Evolutionary conservation across 495 filamentous ascomycete species (phyloP).

Genomic region (Penicillium steckii): DNA sequence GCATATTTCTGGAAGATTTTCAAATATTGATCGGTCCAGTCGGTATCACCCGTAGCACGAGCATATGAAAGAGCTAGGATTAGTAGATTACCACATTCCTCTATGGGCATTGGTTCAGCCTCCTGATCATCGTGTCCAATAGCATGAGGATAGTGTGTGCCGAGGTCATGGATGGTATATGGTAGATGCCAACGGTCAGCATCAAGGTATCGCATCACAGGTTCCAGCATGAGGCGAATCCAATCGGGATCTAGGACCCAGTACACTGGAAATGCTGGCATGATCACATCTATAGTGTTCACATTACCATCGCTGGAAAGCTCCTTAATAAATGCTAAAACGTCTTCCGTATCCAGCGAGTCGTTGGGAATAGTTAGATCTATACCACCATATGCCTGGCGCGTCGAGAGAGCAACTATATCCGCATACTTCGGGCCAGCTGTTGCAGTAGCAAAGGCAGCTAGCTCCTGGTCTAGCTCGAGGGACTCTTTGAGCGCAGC

Average conservation of each 20-base stretch:
- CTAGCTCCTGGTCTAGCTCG: conserved; percentile 34
- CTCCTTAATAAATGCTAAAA: conserved; percentile 53
- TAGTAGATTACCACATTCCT: conserved; percentile 48
- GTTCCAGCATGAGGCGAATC: conserved; percentile 49
- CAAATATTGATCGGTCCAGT: conserved; percentile 36
- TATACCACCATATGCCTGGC: conserved; percentile 51
- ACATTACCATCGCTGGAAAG: conserved; percentile 52
- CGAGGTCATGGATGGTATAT: conserved; percentile 49
- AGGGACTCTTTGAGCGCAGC: conserved; percentile 34
- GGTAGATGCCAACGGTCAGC: conserved; percentile 41
- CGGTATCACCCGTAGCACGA: conserved; percentile 38
- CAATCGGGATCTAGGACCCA: conserved; percentile 48
- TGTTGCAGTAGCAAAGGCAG: conserved; percentile 22
- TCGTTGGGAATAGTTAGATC: conserved; percentile 45
- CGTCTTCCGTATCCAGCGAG: conserved; percentile 39
- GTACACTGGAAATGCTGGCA: conserved; percentile 49
- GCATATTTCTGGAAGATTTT: conserved; percentile 43
- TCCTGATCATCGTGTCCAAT: conserved; percentile 46
- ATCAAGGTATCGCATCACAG: conserved; percentile 49
- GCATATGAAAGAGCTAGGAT: conserved; percentile 43
- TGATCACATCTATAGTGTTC: conserved; percentile 54
- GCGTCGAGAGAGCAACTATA: conserved; percentile 44
- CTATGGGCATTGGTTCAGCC: conserved; percentile 48
- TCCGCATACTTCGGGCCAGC: conserved; percentile 47
- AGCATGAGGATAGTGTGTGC: conserved; percentile 47